These are phyloP conservation scores for Fusarium sp. DNA, from an alignment of 2,329 filamentous ascomycete genomes.

Conservation along the genomic window DNA sequence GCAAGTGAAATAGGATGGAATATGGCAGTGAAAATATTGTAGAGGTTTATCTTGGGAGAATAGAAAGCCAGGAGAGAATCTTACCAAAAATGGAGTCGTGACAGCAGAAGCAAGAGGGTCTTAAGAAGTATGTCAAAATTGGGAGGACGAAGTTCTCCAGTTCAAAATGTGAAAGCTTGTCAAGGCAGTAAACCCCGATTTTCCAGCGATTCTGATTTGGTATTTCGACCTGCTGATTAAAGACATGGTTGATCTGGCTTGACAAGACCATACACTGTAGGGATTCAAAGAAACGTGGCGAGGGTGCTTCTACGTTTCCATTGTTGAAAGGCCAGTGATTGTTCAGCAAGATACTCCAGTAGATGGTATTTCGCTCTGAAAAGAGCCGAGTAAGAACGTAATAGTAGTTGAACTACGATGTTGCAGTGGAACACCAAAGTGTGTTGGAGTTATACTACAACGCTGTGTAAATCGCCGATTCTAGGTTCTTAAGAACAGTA, in stretches of 20 bases:
- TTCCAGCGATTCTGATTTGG: not conserved
- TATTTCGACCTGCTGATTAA: not conserved
- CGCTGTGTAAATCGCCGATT: not conserved
- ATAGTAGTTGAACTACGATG: not conserved
- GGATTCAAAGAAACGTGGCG: not conserved
- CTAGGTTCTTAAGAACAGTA: slow-evolving; percentile 1
- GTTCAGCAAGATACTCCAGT: not conserved
- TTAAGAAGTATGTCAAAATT: not conserved
- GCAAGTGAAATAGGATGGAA: not conserved
- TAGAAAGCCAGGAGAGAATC: not conserved
- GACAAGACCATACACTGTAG: not conserved
- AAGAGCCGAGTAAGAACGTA: not conserved
- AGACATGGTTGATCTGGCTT: not conserved
- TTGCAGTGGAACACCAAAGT: not conserved
- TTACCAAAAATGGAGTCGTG: not conserved
- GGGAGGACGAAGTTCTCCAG: not conserved
- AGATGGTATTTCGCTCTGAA: not conserved
- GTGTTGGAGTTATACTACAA: not conserved
- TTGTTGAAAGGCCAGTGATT: not conserved
- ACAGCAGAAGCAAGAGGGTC: not conserved
- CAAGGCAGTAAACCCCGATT: not conserved
- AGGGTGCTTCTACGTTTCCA: not conserved
- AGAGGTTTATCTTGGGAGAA: not conserved
- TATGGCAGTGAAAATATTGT: not conserved
- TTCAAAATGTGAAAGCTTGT: not conserved